A percentile compares a stretch with the other conserved stretches of the same genome.
Conservation (phyloP, 768 basidiomycete genomes). For the Tephrocybe sp. region DNA sequence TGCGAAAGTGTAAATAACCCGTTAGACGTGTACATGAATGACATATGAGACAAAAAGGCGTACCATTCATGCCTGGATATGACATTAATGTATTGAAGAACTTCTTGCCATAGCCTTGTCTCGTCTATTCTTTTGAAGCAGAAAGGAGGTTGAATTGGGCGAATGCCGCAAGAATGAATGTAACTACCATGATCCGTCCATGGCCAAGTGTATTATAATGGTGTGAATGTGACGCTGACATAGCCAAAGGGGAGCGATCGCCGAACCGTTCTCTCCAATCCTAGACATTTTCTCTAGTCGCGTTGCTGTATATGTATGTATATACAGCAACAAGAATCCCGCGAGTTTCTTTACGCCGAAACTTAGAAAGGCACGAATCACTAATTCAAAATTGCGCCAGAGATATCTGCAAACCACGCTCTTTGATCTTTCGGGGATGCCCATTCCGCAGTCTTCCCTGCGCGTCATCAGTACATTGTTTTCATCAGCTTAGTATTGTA, state of each 20-base stretch:
- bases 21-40: not conserved
- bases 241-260: not conserved
- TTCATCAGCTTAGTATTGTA: not conserved
- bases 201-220: not conserved
- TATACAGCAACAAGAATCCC: no score
- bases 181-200: not conserved
- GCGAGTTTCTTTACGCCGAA: no score
- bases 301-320: no score
- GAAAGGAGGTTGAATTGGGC: not conserved
- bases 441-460: slow-evolving; percentile 59
- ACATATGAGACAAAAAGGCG: not conserved
- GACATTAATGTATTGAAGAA: not conserved
- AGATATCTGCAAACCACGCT: slow-evolving; percentile 55
- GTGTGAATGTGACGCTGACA: not conserved
- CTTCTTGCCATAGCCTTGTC: not conserved
- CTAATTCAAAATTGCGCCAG: slow-evolving; percentile 36
- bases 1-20: slow-evolving; percentile 7
- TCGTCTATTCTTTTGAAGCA: not conserved
- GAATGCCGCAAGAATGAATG: no score
- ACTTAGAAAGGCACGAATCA: not conserved
- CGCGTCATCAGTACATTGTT: not conserved
- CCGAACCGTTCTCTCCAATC: no score
- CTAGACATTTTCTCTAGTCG: no score
- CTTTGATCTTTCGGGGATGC: slow-evolving; percentile 56
- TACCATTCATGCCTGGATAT: slow-evolving; percentile 2